phyloP scores from a whole-genome alignment of 2,329 filamentous ascomycete species.

The Aspergillus candidus region DNA sequence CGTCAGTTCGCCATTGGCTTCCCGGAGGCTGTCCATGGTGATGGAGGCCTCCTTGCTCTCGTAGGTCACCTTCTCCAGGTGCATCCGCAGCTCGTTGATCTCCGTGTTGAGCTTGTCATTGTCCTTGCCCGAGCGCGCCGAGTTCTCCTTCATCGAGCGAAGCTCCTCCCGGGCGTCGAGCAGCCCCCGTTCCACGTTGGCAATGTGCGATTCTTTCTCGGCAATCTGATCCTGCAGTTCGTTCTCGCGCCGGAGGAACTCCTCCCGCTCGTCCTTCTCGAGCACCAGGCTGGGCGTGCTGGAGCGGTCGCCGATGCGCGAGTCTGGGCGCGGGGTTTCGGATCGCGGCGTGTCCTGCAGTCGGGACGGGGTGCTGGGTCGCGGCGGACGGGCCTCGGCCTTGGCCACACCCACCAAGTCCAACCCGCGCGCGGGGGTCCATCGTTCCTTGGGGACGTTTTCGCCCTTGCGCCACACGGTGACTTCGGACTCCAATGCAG shows the following conservation, averaged over 20 bases:
- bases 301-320: slow-evolving; percentile 68
- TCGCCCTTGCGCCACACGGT: slow-evolving; percentile 84
- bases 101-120: slow-evolving; percentile 83
- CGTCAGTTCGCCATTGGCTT: slow-evolving; percentile 90
- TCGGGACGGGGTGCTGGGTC: slow-evolving; percentile 38
- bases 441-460: slow-evolving; percentile 78
- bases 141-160: slow-evolving; percentile 75
- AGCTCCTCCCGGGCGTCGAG: slow-evolving; percentile 83
- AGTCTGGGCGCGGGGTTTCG: slow-evolving; percentile 58
- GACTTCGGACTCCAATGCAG: slow-evolving; percentile 76
- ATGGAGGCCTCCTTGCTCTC: slow-evolving; percentile 96
- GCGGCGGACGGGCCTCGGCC: slow-evolving; percentile 42
- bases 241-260: slow-evolving; percentile 91
- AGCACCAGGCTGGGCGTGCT: slow-evolving; percentile 81
- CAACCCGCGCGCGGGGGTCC: slow-evolving; percentile 62
- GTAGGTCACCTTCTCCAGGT: slow-evolving; percentile 88
- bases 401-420: slow-evolving; percentile 48
- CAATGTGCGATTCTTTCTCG: slow-evolving; percentile 80
- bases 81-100: slow-evolving; percentile 92
- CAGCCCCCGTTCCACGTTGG: slow-evolving; percentile 71
- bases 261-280: slow-evolving; percentile 94
- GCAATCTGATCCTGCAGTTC: slow-evolving; percentile 95
- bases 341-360: slow-evolving; percentile 45
- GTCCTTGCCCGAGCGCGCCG: slow-evolving; percentile 74
- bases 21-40: slow-evolving; percentile 95